Base-by-base conservation (phyloP, 169 alveolate genomes). In the Plasmodium falciparum region DNA sequence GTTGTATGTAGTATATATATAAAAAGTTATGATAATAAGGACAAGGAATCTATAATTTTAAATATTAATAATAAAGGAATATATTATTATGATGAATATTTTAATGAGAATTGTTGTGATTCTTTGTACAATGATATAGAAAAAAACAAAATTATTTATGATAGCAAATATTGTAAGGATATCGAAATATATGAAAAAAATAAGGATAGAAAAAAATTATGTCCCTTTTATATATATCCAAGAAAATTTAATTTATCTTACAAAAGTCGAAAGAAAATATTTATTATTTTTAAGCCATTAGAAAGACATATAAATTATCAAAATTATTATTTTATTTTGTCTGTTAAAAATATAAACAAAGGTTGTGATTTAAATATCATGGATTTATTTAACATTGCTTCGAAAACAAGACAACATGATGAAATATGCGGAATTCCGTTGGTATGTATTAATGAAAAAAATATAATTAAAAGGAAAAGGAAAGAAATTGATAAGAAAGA, bases 181-280 rank as follows among this genome's bases (percentile, higher is more conserved):
- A 20, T 6, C 2, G 3, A 72, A 12, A 54, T n/a, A 45, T 56
- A 45, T 47, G 39, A 76, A 45, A 52, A 24, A 67, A 56, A 52
- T n/a, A n/a, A 12, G 39, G 54, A 78, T 12, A 49, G 45, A 29
- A 76, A 62, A 49, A 15, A 47, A 13, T 8, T 69, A 62, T 80
- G 90, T 29, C 90, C 90, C 52, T 17, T 80, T n/a, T 80, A 80
- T n/a, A 69, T 80, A 43, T 80, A 59, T 49, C 90, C 90, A 0
- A n/a, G 26, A 33, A 49, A 26, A 1, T 80, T 80, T 63, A 49
- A 47, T 61, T 69, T 80, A 49, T 67, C 83, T 6, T 80, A 80
- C 43, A 80, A 80, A 43, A 67, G 58, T 43, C 39, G 73, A 9
- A 52, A 80, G 58, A 80, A 69, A 24, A 56, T 80, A 80, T 69